These are phyloP conservation scores for Saccharum officinarum DNA, from an alignment of 176 grass and related monocot genomes.

Conservation along the genomic window DNA sequence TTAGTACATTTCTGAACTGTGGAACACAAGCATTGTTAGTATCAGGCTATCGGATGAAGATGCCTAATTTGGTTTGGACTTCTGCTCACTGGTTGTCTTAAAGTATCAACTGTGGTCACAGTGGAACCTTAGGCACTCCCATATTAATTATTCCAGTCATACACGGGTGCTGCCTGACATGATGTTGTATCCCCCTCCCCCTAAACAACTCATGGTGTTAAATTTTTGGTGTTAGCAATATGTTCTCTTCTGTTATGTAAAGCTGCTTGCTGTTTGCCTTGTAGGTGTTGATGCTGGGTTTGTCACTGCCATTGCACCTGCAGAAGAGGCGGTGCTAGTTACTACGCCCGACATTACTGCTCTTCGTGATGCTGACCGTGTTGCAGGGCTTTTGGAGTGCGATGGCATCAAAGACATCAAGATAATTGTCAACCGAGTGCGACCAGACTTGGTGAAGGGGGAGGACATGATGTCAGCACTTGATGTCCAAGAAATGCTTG, in stretches of 20 bases:
- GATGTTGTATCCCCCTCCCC: too few relatives aligned
- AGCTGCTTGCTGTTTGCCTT: neutral
- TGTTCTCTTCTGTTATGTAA: neutral
- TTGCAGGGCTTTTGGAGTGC: slow-evolving; percentile 71
- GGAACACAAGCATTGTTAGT: neutral
- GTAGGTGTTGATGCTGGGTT: slow-evolving; percentile 81
- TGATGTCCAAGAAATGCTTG: slow-evolving; percentile 95
- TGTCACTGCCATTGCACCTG: slow-evolving; percentile 89
- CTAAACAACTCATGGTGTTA: neutral
- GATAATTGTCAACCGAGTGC: slow-evolving; percentile 86
- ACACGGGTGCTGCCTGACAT: neutral
- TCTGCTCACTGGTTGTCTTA: neutral
- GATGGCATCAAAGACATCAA: slow-evolving; percentile 95
- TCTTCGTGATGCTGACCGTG: slow-evolving; percentile 84
- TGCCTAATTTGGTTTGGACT: neutral
- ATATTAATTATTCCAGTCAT: neutral
- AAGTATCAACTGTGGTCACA: neutral
- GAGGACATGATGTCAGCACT: slow-evolving; percentile 99
- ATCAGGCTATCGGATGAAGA: too few relatives aligned
- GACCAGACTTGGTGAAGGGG: slow-evolving; percentile 72
- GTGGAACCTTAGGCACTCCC: too few relatives aligned
- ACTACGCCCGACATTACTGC: slow-evolving; percentile 89
- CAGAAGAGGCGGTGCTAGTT: slow-evolving; percentile 80
- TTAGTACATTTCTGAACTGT: neutral
- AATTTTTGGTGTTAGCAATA: neutral